These are phyloP conservation scores for Diaporthe helianthi DNA, from an alignment of 2,329 filamentous ascomycete genomes.

Conservation along the genomic window DNA sequence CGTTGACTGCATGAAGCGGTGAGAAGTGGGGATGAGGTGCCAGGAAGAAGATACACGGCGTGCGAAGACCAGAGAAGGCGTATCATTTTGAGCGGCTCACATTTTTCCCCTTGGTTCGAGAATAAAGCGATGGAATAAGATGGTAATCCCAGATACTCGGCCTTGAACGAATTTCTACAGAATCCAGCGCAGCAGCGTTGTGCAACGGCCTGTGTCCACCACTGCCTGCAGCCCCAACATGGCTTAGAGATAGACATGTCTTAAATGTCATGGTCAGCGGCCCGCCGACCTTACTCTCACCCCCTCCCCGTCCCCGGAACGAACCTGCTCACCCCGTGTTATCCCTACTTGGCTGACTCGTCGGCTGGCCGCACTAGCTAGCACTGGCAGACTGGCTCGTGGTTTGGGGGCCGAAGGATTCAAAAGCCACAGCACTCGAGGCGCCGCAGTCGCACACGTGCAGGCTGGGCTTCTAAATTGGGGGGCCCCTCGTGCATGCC, in stretches of 20 bases:
- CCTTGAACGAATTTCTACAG: not conserved
- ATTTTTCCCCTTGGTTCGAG: not conserved
- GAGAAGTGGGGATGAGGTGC: not conserved
- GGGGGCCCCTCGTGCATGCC: not conserved
- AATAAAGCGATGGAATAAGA: not conserved
- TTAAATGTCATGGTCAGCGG: not conserved
- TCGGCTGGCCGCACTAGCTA: not conserved
- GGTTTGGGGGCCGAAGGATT: conserved; percentile 13
- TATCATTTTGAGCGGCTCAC: conserved; percentile 5
- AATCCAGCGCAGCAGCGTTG: not conserved
- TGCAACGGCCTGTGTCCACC: no score
- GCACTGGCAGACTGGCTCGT: not conserved
- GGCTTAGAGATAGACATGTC: not conserved
- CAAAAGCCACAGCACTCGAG: not conserved
- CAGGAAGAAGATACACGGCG: no score
- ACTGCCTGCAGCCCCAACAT: no score
- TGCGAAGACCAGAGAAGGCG: not conserved
- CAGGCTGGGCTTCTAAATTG: conserved; percentile 17
- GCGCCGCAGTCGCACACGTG: not conserved
- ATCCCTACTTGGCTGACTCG: not conserved
- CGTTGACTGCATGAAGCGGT: not conserved
- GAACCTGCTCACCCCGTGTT: not conserved
- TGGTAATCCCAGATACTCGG: not conserved
- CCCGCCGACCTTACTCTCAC: not conserved
- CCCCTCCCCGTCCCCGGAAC: not conserved